These are phyloP conservation scores for Xylaria sp. DNA, from an alignment of 2,329 filamentous ascomycete genomes.

Conservation along the genomic window DNA sequence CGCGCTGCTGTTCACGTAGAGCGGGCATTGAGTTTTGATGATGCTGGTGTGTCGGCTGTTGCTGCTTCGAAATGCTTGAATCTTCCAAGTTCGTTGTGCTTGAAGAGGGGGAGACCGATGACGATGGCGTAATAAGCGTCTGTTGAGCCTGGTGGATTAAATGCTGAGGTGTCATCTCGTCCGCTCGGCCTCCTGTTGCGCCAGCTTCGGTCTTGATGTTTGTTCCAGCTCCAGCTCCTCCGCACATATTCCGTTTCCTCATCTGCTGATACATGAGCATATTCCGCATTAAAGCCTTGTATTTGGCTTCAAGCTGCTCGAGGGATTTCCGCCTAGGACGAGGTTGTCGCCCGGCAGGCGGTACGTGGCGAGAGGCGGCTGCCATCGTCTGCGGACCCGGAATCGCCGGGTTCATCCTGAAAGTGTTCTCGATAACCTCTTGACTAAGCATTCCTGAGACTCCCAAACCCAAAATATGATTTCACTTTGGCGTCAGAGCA, in stretches of 20 bases:
- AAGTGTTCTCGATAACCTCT: conserved; percentile 11
- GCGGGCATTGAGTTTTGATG: conserved; percentile 18
- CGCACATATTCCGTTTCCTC: conserved; percentile 27
- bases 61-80: conserved; percentile 8
- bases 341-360: conserved; percentile 32
- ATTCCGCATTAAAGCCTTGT: conserved; percentile 43
- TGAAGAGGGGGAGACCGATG: conserved; percentile 32
- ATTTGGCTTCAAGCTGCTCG: conserved; percentile 40
- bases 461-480: background rate
- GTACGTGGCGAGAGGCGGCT: conserved; percentile 21
- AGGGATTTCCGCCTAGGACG: conserved; percentile 38
- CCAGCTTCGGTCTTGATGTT: conserved; percentile 21
- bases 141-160: conserved; percentile 32
- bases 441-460: conserved; percentile 1
- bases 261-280: conserved; percentile 41
- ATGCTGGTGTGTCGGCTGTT: conserved; percentile 24
- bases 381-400: conserved; percentile 25
- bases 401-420: conserved; percentile 23
- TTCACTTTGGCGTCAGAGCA: conserved; percentile 19
- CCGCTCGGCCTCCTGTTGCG: conserved; percentile 19
- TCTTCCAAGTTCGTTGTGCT: conserved; percentile 30
- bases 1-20: conserved; percentile 33
- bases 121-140: conserved; percentile 29
- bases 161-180: conserved; percentile 31
- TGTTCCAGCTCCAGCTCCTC: conserved; percentile 17